These are phyloP conservation scores for Aphanomyces cochlioides DNA, from an alignment of 352 stramenopile species.

Conservation along the genomic window DNA sequence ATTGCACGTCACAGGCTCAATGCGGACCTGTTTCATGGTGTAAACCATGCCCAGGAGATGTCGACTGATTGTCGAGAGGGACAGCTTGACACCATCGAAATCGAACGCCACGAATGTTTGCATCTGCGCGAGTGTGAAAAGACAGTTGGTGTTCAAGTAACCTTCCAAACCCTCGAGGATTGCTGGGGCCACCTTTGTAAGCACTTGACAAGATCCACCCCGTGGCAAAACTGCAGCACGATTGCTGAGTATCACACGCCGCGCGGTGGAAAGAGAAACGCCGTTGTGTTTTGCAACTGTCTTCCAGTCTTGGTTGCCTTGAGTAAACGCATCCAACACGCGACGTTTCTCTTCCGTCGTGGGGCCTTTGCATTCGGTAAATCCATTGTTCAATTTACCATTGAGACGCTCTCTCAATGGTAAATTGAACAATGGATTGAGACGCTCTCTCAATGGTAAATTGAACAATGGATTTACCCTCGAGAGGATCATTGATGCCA, in stretches of 20 bases:
- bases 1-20: slow-evolving; percentile 27
- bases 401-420: too few species aligned
- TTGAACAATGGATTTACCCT: too few species aligned
- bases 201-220: not conserved
- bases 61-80: slow-evolving; percentile 21
- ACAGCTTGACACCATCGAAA: not conserved
- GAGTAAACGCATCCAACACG: too few species aligned
- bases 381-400: too few species aligned
- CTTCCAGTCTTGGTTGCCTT: too few species aligned
- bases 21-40: slow-evolving; percentile 31
- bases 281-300: not conserved
- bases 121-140: not conserved
- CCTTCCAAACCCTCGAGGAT: not conserved
- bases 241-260: not conserved
- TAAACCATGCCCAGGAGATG: slow-evolving; percentile 28
- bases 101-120: not conserved
- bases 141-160: slow-evolving; percentile 6
- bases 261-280: not conserved
- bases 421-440: too few species aligned
- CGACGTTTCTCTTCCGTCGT: too few species aligned
- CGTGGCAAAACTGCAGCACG: not conserved
- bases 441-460: too few species aligned
- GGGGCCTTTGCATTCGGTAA: too few species aligned
- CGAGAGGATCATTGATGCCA: too few species aligned
- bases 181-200: not conserved